Percentiles rank a stretch among this genome's conserved stretches.
Evolutionary conservation across 805 yeast species (phyloP).

Genomic region (Zygosaccharomyces bisporus): DNA sequence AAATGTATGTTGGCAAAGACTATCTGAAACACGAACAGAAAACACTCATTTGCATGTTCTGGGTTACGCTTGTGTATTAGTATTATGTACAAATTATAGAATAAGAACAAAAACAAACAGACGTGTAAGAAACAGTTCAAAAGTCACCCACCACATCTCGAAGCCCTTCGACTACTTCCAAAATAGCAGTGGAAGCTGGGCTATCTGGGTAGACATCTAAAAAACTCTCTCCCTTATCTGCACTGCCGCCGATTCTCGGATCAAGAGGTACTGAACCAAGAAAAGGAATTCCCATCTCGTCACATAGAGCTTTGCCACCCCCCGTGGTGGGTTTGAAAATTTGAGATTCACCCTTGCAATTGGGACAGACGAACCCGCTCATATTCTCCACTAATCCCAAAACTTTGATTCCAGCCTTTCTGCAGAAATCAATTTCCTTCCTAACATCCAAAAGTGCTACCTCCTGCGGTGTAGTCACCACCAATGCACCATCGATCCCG

Average conservation of each 20-base stretch:
- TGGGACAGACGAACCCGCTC: constrained; percentile 98
- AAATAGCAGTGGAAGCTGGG: constrained; percentile 84
- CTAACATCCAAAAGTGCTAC: constrained; percentile 93
- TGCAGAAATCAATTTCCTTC: constrained; percentile 92
- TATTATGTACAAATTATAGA: constrained; percentile 6
- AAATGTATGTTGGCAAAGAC: constrained; percentile 29
- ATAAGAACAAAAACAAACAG: neutral
- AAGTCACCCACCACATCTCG: constrained; percentile 50
- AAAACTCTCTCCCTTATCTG: constrained; percentile 84
- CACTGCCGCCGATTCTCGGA: constrained; percentile 85
- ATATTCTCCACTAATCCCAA: constrained; percentile 94
- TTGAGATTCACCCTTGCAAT: constrained; percentile 82
- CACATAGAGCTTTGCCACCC: constrained; percentile 82
- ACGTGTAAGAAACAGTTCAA: constrained; percentile 9
- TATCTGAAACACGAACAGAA: too few species aligned
- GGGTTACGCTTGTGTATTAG: constrained; percentile 1
- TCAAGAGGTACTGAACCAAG: constrained; percentile 93
- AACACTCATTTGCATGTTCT: neutral
- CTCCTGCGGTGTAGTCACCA: constrained; percentile 97
- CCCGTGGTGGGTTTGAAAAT: constrained; percentile 96
- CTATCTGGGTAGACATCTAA: constrained; percentile 82
- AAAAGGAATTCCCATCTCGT: constrained; percentile 72
- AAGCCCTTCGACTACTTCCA: constrained; percentile 73
- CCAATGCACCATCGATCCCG: constrained; percentile 91
- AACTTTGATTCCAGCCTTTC: constrained; percentile 80